A percentile compares a stretch with the other conserved stretches of the same genome.
phyloP scores from a whole-genome alignment of 306 rosid genomes.

The Lithocarpus polystachyus region DNA sequence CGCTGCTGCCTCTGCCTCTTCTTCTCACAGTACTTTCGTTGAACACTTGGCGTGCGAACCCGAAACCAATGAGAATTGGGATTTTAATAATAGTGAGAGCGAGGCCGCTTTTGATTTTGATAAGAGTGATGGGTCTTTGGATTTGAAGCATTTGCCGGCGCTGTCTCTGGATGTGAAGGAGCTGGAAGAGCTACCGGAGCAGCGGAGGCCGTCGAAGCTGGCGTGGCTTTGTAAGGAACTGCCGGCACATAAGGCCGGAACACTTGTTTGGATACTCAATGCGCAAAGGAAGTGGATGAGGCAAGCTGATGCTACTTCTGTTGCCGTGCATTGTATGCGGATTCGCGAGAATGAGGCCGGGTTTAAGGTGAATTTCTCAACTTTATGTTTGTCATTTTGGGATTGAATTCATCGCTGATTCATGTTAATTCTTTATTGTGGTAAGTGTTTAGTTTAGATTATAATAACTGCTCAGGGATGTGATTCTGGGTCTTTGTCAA shows the following conservation, averaged over 20 bases:
- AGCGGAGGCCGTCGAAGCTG: slow-evolving; percentile 55
- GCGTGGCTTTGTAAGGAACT: slow-evolving; percentile 63
- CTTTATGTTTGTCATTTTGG: not conserved
- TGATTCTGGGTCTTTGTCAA: not conserved
- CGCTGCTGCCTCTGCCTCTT: not conserved
- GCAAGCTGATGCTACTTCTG: slow-evolving; percentile 63
- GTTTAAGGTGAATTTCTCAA: slow-evolving; percentile 41
- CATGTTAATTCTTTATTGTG: not conserved
- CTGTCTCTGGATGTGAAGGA: slow-evolving; percentile 46
- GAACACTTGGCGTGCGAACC: slow-evolving; percentile 27
- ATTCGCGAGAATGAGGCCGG: slow-evolving; percentile 79
- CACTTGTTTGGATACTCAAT: slow-evolving; percentile 53
- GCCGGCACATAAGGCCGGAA: slow-evolving; percentile 47
- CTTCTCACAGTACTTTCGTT: slow-evolving; percentile 22
- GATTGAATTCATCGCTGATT: not conserved
- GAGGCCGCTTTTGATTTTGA: slow-evolving; percentile 32
- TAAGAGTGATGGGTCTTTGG: slow-evolving; percentile 16
- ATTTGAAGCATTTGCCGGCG: slow-evolving; percentile 33
- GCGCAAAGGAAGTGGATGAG: slow-evolving; percentile 83
- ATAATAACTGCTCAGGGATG: not conserved
- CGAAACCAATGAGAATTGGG: slow-evolving; percentile 18
- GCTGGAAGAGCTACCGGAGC: slow-evolving; percentile 56
- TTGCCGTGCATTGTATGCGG: slow-evolving; percentile 74
- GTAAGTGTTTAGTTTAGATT: not conserved
- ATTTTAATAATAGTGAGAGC: not conserved